A percentile compares a stretch with the other conserved stretches of the same genome.
phyloP scores from a whole-genome alignment of 2,329 filamentous ascomycete genomes.

The Chlorencoelia australis region DNA sequence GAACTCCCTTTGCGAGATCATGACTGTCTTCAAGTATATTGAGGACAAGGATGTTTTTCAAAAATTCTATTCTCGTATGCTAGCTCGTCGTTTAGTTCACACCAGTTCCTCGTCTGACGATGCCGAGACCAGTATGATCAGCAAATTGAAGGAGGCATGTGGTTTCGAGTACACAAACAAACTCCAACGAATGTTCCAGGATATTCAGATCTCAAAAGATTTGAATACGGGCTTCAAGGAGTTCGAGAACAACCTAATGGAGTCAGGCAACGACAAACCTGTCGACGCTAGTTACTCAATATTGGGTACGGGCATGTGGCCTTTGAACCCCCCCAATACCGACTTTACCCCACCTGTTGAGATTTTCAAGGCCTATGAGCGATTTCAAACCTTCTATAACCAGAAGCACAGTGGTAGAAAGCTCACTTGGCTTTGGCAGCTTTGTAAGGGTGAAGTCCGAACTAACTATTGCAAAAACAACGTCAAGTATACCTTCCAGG shows the following conservation, averaged over 20 bases:
- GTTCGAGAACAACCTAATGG: slow-evolving; percentile 53
- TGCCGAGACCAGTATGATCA: slow-evolving; percentile 98
- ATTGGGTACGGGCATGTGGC: slow-evolving; percentile 95
- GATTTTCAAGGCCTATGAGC: slow-evolving; percentile 78
- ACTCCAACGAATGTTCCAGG: slow-evolving; percentile 98
- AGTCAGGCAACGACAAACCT: slow-evolving; percentile 56
- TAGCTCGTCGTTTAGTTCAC: slow-evolving; percentile 89
- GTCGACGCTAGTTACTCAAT: slow-evolving; percentile 85
- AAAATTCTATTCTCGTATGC: slow-evolving; percentile 96
- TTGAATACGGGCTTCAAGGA: slow-evolving; percentile 84
- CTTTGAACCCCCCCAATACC: slow-evolving; percentile 75
- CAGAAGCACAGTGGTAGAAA: slow-evolving; percentile 95
- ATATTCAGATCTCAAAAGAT: slow-evolving; percentile 98
- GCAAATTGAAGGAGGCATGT: slow-evolving; percentile 95
- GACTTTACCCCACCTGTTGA: slow-evolving; percentile 80
- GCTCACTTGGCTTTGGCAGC: slow-evolving; percentile 94
- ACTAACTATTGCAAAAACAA: slow-evolving; percentile 89
- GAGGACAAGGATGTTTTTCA: slow-evolving; percentile 99
- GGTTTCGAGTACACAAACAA: slow-evolving; percentile 99
- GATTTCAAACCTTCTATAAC: slow-evolving; percentile 85
- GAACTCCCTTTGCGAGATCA: slow-evolving; percentile 79
- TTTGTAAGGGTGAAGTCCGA: slow-evolving; percentile 95
- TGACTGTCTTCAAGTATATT: slow-evolving; percentile 99
- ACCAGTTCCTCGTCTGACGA: slow-evolving; percentile 94
- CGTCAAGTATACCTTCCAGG: slow-evolving; percentile 91